A percentile compares a stretch with the other conserved stretches of the same genome.
Conservation (phyloP, 305 asterid genomes). For the Plantago coronopus region DNA sequence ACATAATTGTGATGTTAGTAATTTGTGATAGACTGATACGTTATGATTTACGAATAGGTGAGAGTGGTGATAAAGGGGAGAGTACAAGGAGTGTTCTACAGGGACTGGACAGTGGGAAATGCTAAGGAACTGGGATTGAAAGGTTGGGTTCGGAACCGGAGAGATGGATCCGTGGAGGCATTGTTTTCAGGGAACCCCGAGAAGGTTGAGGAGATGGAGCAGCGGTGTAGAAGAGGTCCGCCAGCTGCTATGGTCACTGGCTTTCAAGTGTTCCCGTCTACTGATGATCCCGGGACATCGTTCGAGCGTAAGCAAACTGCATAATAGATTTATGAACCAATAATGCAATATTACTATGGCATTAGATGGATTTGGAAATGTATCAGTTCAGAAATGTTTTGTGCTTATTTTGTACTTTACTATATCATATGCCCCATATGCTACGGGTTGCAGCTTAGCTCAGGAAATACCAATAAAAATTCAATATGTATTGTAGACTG, state of each 20-base stretch:
- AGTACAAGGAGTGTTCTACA: conserved; percentile 88
- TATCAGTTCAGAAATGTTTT: too few species aligned
- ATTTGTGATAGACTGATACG: background rate
- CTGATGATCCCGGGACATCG: conserved; percentile 62
- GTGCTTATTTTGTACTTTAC: too few species aligned
- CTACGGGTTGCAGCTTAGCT: too few species aligned
- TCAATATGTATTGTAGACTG: too few species aligned
- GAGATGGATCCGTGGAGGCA: conserved; percentile 87
- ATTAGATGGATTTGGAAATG: background rate
- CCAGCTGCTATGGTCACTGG: conserved; percentile 75
- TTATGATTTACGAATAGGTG: conserved; percentile 34
- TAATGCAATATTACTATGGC: background rate
- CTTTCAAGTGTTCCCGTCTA: conserved; percentile 48
- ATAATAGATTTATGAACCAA: conserved; percentile 36
- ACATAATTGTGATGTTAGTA: conserved; percentile 5
- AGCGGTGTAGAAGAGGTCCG: conserved; percentile 87
- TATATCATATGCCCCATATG: too few species aligned
- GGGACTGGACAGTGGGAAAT: conserved; percentile 81
- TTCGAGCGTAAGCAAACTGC: conserved; percentile 69
- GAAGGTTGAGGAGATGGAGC: conserved; percentile 82
- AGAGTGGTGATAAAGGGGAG: conserved; percentile 72
- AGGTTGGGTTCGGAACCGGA: conserved; percentile 90
- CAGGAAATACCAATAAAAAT: too few species aligned
- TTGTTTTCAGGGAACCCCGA: conserved; percentile 67
- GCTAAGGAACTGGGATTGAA: conserved; percentile 57